Percentiles rank a stretch among this genome's conserved stretches.
These are phyloP conservation scores for Saprolegnia diclina DNA, from an alignment of 352 stramenopile species.

Conservation along the genomic window DNA sequence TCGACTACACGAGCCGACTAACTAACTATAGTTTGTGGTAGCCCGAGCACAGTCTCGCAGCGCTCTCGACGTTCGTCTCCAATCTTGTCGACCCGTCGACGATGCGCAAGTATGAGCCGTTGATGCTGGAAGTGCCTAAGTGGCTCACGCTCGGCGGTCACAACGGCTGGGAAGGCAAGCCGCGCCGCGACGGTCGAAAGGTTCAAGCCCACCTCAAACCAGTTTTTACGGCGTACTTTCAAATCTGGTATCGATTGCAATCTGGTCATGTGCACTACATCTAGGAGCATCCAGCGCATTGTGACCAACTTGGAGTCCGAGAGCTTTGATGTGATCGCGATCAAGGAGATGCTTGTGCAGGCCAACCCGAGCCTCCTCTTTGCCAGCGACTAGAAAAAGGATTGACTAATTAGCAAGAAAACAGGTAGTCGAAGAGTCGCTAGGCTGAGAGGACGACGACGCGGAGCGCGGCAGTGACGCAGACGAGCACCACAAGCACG, in stretches of 20 bases:
- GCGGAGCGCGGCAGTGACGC: conserved; percentile 12
- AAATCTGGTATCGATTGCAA: not conserved
- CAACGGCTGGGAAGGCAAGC: conserved; percentile 64
- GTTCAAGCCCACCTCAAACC: conserved; percentile 39
- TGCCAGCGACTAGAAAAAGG: conserved; percentile 21
- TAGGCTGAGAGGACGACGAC: not conserved
- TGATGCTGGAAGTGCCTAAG: conserved; percentile 53
- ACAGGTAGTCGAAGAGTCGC: too few species aligned
- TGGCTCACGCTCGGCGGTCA: conserved; percentile 60
- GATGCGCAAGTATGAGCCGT: conserved; percentile 41
- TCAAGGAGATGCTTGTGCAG: conserved; percentile 63
- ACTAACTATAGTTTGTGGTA: conserved; percentile 27
- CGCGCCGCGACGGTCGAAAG: conserved; percentile 48
- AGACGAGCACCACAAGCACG: conserved; percentile 10
- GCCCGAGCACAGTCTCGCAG: conserved; percentile 61
- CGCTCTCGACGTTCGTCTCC: conserved; percentile 49
- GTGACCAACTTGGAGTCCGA: conserved; percentile 51
- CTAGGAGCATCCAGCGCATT: conserved; percentile 44
- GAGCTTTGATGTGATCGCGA: conserved; percentile 65
- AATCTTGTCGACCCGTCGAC: conserved; percentile 46
- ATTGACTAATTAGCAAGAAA: not conserved
- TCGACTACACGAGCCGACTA: not conserved
- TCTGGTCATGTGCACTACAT: not conserved
- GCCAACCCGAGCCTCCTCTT: conserved; percentile 64
- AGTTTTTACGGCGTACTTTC: conserved; percentile 38